Conservation (phyloP, 257 asterid species). For the Solanum rostratum region DNA sequence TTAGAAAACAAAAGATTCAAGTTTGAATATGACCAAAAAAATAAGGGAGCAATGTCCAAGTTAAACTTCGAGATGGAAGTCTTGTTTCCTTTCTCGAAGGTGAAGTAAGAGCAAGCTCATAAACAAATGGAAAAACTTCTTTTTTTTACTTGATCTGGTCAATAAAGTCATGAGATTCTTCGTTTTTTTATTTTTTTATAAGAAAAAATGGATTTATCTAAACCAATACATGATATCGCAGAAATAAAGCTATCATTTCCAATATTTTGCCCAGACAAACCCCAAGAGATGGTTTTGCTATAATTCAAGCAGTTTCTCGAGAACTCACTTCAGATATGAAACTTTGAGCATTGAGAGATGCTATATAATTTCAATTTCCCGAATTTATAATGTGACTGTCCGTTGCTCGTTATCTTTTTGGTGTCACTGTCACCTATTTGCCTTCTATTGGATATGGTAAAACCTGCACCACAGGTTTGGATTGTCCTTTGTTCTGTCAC, state of each 20-base stretch:
- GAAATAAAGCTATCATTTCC: background rate
- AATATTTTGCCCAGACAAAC: background rate
- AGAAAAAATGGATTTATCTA: background rate
- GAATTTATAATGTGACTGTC: background rate
- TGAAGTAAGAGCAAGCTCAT: background rate
- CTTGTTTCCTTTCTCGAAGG: background rate
- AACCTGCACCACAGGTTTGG: background rate
- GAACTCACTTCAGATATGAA: background rate
- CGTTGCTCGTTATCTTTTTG: background rate
- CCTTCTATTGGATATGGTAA: background rate
- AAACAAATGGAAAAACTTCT: background rate
- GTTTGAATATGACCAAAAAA: background rate
- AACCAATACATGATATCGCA: background rate
- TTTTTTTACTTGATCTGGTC: background rate
- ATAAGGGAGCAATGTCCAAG: background rate
- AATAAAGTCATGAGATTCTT: background rate
- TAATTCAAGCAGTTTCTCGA: background rate
- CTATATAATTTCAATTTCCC: background rate
- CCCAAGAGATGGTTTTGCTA: background rate
- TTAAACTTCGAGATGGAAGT: background rate
- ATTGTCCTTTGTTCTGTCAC: background rate
- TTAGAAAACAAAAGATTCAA: background rate
- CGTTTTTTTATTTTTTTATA: background rate
- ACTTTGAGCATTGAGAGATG: background rate
- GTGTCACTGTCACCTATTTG: background rate